Evolutionary conservation across 495 filamentous ascomycete genomes (phyloP), one percentile per base, ranked within the genome.

Genomic region (Letharia columbiana): DNA sequence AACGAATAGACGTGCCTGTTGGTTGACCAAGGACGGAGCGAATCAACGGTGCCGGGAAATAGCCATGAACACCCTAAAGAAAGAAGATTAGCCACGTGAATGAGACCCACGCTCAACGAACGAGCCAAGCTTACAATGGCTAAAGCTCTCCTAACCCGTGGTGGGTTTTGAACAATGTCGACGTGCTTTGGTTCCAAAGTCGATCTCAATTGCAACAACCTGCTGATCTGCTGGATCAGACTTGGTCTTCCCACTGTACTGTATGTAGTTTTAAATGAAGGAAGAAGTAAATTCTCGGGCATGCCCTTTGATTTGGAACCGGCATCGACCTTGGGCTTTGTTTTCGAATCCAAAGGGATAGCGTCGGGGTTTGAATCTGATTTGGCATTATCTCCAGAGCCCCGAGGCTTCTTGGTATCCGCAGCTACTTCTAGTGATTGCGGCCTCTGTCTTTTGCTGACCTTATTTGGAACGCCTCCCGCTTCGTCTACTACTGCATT

Each of bases 1-100:
- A 98, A 52, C 90, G 87, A 65, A 96, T 87, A 3, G 92, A 96
- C 9, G 94, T 98, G 7, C 94, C 94, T 9, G 91, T 97, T 0
- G 94, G 94, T 68, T 97, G 95, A 4, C 94, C 94, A 9, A 98
- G 84, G 37, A 98, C 86, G 35, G 86, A 88, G 17, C 93, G 87
- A 40, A 98, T 81, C 49, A 94, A 81, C 1, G 87, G 83, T 31
- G 91, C 91, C 7, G 94, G 94, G 69, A 96, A 96, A 67, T 92
- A 91, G 8, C 94, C 94, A 76, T 98, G 94, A 23, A 98, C 86
- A 33, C 94, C 94, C 67, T 69, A 35, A 4, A 39, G 13, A 6
- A 54, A 31, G 37, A 2, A 20, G 2, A 31, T 61, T 31, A 66
- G 64, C 39, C 23, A 52, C n/a, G 1, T n/a, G 31, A 13, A 31